These are phyloP conservation scores for Nemania serpens DNA, from an alignment of 2,329 filamentous ascomycete species.

Conservation along the genomic window DNA sequence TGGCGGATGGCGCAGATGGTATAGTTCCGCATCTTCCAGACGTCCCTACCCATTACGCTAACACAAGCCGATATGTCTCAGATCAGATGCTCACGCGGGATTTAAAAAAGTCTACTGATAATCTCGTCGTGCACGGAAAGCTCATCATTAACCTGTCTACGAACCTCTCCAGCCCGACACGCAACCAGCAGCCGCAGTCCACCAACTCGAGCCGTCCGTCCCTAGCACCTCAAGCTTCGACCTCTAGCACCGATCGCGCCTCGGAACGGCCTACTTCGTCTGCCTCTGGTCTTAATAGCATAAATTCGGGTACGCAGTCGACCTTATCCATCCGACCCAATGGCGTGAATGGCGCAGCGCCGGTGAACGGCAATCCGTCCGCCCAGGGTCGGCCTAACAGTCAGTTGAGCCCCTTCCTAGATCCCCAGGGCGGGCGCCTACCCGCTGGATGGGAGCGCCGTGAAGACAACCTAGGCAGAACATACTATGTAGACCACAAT, in stretches of 20 bases:
- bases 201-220: conserved; percentile 53
- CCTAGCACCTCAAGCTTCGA: conserved; percentile 51
- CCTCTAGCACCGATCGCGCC: conserved; percentile 48
- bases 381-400: conserved; percentile 50
- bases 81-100: conserved; percentile 98
- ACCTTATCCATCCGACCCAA: conserved; percentile 53
- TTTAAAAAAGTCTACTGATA: conserved; percentile 96
- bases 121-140: conserved; percentile 96
- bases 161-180: conserved; percentile 75
- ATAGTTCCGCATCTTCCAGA: conserved; percentile 39
- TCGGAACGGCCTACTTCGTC: conserved; percentile 59
- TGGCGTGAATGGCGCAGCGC: conserved; percentile 48
- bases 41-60: neutral
- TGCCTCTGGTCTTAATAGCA: conserved; percentile 55
- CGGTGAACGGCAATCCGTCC: conserved; percentile 45
- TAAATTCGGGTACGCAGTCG: conserved; percentile 47
- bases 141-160: conserved; percentile 96
- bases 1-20: conserved; percentile 91
- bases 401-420: conserved; percentile 90
- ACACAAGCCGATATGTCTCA: conserved; percentile 48
- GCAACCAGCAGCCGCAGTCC: conserved; percentile 44
- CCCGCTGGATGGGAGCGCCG: conserved; percentile 95
- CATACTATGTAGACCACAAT: conserved; percentile 98
- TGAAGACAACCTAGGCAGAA: conserved; percentile 91
- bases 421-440: conserved; percentile 81